Evolutionary conservation across 1,284 basidiomycete species (phyloP), one percentile per base, ranked within the genome.

Genomic region (Taiwanofungus camphoratus): DNA sequence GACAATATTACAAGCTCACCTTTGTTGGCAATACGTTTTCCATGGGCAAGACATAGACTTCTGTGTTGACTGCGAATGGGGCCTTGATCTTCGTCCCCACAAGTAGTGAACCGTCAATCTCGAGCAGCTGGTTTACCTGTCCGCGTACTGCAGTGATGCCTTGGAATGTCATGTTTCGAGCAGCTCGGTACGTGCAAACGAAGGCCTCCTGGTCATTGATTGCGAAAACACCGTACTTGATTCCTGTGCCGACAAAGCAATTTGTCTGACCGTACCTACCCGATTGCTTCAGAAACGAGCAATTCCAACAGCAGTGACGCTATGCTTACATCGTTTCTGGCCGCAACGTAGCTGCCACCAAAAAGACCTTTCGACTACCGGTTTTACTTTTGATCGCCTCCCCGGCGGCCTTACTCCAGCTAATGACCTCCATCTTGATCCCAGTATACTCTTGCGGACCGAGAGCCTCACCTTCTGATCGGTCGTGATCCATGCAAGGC

Each of bases 401-500:
- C 53, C 79, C 76, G 1, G 81, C 77, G 12, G 75, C 77, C 16
- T 69, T 66, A 45, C 79, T 79, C 87, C 90, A 96, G 52, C 90
- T 74, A 12, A 86, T 69, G 3, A 98, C 91, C 65, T 91, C 82
- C 90, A 98, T 93, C 74, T 97, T 98, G 63, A 99, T 71, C 15
- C 76, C 89, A 12, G 95, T 93, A 70, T 99, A 99, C 64, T 99
- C 95, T 60, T 96, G 93, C 5, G 96, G 95, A 13, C 92, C 92
- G 45, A 96, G 72, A 41, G 88, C 94, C 67, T 99, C 96, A 37
- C 96, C 96, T 52, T 92, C 92, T 44, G 83, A 79, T 51, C 96
- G 89, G 65, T 99, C 96, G 71, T 99, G 96, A 69, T 99, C 96
- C 96, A 99, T 99, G 64, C 96, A 99, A 1, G 96, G 95, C 63